Evolutionary conservation across 805 yeast genomes (phyloP), one percentile per base, ranked within the genome.

Genomic region (Candida sanyiensis): DNA sequence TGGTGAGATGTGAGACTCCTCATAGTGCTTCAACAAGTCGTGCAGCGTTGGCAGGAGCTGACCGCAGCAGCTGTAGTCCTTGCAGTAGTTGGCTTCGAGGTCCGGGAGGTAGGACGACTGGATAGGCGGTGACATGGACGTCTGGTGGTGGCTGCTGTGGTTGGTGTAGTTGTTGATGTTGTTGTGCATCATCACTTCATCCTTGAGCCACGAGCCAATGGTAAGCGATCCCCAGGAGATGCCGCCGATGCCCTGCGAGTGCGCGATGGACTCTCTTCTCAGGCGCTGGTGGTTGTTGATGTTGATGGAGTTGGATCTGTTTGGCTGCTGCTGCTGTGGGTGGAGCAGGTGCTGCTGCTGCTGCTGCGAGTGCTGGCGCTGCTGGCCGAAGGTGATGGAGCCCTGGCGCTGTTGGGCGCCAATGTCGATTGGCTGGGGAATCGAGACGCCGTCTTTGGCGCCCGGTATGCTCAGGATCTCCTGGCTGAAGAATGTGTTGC

Each of bases 211-310:
- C 12, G 93, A 80, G 11, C 97, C 97, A 22, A 90, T 88, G 20
- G 95, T 83, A 41, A 89, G 77, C 3, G 95, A 88, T 17, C 97
- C 97, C 96, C 97, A 90, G 7, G 95, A 82, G 24, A 90, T 84
- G 33, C 97, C 98, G 31, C 97, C 97, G 81, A 93, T 85, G 9
- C 97, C 97, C 58, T 87, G 96, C 3, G 96, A 83, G 59, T 90
- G 97, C 22, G 97, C 96, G 42, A 93, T 78, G 42, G 89, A 79
- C 53, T 90, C 97, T 47, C 97, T 71, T 56, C 95, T 75, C 46
- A 88, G 74, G 33, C 42, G 45, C 46, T 78, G 61, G n/a, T 68
- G 63, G 42, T 47, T 54, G 44, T 46, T 51, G 32, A 52, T 52
- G 42, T 50, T 52, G 37, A 51, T 47, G 3, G 53, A 44, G 38